Conservation (phyloP, 345 rosid species). For the Durio zibethinus region DNA sequence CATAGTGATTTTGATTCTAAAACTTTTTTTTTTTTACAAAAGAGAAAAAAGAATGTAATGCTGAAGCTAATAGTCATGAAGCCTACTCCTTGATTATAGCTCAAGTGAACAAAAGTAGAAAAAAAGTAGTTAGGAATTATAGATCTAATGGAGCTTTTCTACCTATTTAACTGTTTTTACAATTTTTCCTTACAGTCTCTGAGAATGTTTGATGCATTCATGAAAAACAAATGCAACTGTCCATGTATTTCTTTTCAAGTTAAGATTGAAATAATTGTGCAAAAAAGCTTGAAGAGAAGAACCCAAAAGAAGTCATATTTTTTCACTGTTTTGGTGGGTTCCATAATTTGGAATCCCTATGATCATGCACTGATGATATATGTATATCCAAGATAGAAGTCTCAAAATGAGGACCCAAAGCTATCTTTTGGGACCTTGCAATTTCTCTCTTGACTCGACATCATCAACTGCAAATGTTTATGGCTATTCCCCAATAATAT, state of each 20-base stretch:
- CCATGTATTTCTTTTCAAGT: neutral
- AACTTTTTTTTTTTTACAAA: neutral
- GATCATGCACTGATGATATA: neutral
- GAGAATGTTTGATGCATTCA: neutral
- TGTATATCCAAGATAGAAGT: neutral
- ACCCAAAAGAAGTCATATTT: neutral
- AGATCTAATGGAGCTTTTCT: neutral
- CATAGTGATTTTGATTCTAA: neutral
- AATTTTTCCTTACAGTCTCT: neutral
- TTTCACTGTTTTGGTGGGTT: neutral
- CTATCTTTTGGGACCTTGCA: neutral
- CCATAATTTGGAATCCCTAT: neutral
- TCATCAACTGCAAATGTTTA: neutral
- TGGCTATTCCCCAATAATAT: neutral
- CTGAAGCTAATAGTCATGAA: neutral
- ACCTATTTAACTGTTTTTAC: neutral
- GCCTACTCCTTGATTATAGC: neutral
- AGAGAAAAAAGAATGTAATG: neutral
- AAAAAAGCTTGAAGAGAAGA: neutral
- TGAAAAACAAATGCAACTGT: neutral
- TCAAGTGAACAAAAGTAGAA: neutral
- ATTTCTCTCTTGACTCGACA: neutral
- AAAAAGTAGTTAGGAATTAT: neutral
- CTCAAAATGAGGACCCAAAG: slow-evolving; percentile 3
- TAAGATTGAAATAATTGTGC: neutral